phyloP scores from a whole-genome alignment of 73 alveolate species.

The Diophrys sp. region DNA sequence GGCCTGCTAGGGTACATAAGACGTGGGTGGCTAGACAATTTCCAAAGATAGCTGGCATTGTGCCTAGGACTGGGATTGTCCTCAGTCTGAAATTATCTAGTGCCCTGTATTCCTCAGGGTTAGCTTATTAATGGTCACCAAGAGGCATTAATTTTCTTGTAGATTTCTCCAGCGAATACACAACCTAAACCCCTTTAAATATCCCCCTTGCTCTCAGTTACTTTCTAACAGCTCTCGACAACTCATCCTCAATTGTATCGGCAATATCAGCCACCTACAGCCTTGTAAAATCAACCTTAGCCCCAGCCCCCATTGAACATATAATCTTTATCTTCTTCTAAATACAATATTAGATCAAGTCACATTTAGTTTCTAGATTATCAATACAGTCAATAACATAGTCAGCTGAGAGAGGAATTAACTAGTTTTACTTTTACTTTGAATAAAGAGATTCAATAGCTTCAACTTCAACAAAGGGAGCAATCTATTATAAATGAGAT shows the following conservation, averaged over 20 bases:
- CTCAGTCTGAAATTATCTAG: conserved; percentile 74
- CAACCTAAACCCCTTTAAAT: conserved; percentile 53
- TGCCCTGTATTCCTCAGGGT: conserved; percentile 63
- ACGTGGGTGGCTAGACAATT: conserved; percentile 64
- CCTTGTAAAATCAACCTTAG: conserved; percentile 82
- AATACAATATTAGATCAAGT: conserved; percentile 68
- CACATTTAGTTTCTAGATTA: conserved; percentile 76
- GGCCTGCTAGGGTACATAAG: conserved; percentile 36
- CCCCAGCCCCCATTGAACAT: conserved; percentile 90
- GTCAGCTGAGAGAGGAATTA: conserved; percentile 58
- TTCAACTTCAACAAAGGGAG: conserved; percentile 66
- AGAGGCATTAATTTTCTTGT: conserved; percentile 70
- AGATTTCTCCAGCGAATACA: conserved; percentile 61
- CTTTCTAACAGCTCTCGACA: conserved; percentile 56
- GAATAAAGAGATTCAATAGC: conserved; percentile 63
- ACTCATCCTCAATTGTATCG: conserved; percentile 62
- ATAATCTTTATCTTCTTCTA: conserved; percentile 50
- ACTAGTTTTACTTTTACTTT: conserved; percentile 49
- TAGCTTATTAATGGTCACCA: conserved; percentile 61
- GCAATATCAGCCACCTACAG: conserved; percentile 71
- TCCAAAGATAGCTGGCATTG: conserved; percentile 86
- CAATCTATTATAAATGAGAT: conserved; percentile 52
- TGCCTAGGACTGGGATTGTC: conserved; percentile 81
- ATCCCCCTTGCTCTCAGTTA: conserved; percentile 26
- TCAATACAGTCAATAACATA: conserved; percentile 89